Percentiles rank a stretch among this genome's conserved stretches.
phyloP scores from a whole-genome alignment of 371 early-diverging fungal species.

The Circinella umbellata region DNA sequence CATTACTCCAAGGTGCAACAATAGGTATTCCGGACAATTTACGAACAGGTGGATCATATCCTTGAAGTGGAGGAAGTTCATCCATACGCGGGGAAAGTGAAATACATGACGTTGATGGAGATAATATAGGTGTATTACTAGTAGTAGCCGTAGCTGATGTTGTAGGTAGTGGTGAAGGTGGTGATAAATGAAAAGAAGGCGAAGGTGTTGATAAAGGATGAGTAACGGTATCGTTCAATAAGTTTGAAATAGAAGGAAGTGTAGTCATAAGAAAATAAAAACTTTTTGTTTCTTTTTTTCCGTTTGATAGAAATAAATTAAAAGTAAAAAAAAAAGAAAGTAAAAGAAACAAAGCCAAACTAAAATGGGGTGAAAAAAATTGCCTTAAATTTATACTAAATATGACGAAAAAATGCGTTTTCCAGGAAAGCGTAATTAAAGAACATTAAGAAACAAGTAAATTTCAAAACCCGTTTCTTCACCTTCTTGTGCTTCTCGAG shows the following conservation, averaged over 20 bases:
- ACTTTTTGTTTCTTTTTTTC: neutral
- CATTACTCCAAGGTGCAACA: conserved; percentile 16
- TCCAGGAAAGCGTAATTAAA: conserved; percentile 27
- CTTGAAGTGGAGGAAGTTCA: conserved; percentile 21
- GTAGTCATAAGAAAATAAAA: conserved; percentile 15
- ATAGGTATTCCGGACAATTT: conserved; percentile 3
- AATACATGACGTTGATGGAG: conserved; percentile 14
- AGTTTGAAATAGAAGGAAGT: conserved; percentile 38
- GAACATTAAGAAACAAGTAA: conserved; percentile 31
- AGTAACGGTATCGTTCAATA: conserved; percentile 25
- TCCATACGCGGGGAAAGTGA: conserved; percentile 20
- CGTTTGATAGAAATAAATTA: conserved; percentile 9
- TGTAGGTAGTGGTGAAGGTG: conserved; percentile 18
- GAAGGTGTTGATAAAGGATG: conserved; percentile 7
- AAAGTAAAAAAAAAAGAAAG: conserved; percentile 11
- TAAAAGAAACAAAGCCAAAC: conserved; percentile 9
- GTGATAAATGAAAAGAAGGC: conserved; percentile 7
- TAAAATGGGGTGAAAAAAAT: neutral
- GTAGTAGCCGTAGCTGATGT: neutral
- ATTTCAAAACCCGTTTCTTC: conserved; percentile 12
- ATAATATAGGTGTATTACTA: conserved; percentile 8
- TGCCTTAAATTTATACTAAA: conserved; percentile 19
- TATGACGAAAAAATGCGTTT: conserved; percentile 30
- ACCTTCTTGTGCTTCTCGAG: conserved; percentile 37
- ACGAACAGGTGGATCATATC: conserved; percentile 17